Evolutionary conservation across 371 early-diverging fungal species (phyloP), one percentile per base, ranked within the genome.

Genomic region (Zychaea mexicana): DNA sequence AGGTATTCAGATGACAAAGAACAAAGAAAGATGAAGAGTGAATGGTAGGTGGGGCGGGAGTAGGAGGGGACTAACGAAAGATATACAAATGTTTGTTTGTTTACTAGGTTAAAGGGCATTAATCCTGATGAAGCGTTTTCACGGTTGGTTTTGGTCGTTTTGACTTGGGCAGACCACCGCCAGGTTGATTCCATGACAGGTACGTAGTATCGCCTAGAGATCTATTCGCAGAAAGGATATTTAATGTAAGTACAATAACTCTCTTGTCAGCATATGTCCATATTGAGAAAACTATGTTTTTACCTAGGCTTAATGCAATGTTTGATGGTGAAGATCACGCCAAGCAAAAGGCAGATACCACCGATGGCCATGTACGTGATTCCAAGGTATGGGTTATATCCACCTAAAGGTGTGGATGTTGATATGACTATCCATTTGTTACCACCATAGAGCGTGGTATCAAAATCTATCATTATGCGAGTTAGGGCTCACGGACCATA

Each of bases 301-400:
- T 87, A 92, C 89, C 95, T 83, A 62, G 98, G 98, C 67, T 89
- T 93, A 71, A 93, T 80, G 67, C 93, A 78, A 67, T 98, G 96
- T 45, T 96, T 82, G 33, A 87, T 76, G 24, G 95, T 86, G 75
- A 98, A 97, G 42, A 90, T 76, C 58, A 93, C 68, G 28, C 96
- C 98, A 17, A 98, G 72, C 2, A 94, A 63, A 52, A 94, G 84
- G 73, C 96, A 95, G 19, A 95, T 57, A 8, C 81, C 85, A 13
- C 97, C 98, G 32, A 96, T 90, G 4, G 89, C 87, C 60, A 98
- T 86, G 78, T 97, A 98, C 0, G 97, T 94, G 54, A 90, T 87
- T 13, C 98, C 99, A 32, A 98, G 75, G 82, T 94, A 96, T 2
- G 96, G 91, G 74, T 97, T 98, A 61, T 94, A 89, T 2, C 97